Evolutionary conservation across 345 rosid genomes (phyloP).

Genomic region (Populus nigra): DNA sequence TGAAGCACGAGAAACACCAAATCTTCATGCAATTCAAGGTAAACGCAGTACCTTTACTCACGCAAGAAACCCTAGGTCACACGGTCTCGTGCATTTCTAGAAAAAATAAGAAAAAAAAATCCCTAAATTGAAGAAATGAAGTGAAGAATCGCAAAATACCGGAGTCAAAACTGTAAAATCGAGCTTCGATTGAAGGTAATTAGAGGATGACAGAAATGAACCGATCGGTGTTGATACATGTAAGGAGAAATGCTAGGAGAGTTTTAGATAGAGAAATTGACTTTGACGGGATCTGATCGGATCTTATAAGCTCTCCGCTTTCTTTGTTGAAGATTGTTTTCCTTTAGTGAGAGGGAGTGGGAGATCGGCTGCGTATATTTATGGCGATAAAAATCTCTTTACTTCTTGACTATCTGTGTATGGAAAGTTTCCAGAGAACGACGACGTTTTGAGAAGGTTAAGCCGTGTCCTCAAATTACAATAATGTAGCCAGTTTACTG

Average conservation of each 20-base stretch:
- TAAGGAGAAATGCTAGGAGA: background rate
- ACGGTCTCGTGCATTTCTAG: constrained; percentile 51
- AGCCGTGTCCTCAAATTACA: no score
- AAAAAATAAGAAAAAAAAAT: background rate
- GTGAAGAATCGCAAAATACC: constrained; percentile 8
- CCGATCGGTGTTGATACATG: constrained; percentile 1
- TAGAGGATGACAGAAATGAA: background rate
- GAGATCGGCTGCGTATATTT: no score
- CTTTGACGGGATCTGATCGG: constrained; percentile 42
- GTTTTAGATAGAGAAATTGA: background rate
- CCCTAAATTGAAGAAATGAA: constrained; percentile 21
- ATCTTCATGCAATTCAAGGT: constrained; percentile 72
- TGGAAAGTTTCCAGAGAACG: no score
- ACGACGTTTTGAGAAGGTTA: no score
- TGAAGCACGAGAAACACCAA: constrained; percentile 79
- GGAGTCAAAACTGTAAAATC: background rate
- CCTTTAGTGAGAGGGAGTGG: background rate
- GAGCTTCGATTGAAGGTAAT: background rate
- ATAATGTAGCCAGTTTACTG: no score
- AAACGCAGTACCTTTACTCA: background rate
- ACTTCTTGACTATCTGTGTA: no score
- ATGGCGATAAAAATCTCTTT: no score
- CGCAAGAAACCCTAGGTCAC: constrained; percentile 45
- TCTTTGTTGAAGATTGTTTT: background rate
- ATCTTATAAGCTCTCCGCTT: constrained; percentile 24